Base-by-base conservation (phyloP, 2,329 filamentous ascomycete genomes). In the Penicillium sp. region DNA sequence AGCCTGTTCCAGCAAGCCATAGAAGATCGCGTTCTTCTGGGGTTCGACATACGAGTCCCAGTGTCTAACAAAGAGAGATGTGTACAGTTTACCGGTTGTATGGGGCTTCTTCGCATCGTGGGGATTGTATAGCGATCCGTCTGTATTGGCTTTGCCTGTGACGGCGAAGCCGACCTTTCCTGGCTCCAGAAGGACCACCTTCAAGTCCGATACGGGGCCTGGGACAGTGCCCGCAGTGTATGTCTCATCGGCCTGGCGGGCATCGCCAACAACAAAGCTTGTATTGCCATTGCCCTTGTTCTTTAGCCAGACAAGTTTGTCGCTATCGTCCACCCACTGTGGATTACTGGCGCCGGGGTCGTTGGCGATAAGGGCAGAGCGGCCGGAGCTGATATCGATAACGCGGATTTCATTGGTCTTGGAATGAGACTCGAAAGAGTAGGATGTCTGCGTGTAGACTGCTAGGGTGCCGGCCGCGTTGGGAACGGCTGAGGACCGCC, bases 11-110 rank as follows among this genome's bases (percentile, higher is more conserved):
- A 83, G 69, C 38, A 80, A 67, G 25, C 78, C 81, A 64, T 78
- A 79, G 68, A 76, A 83, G 44, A 83, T 77, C 0, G 80, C 67
- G 60, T 80, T 81, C 53, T 74, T 77, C 65, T 82, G 75, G n/a
- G 77, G 76, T 23, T 76, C 75, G 15, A 81, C 68, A 61, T 79
- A 83, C 6, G 75, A 69, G 62, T 83, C 81, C 81, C 81, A 83
- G 61, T 83, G 81, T 36, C 81, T 73, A 13, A 83, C 81, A 64
- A 79, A 82, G 19, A 82, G 72, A 9, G 75, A 79, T 21, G 79
- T 79, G 63, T 83, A 83, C 4, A 83, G 64, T 48, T 70, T 76
- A 2, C 79, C 81, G 2, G 77, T 79, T 17, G 75, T 79, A 23
- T 70, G 61, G 1, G 79, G 74, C 61, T 80, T 79, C 39, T 76